A percentile compares a stretch with the other conserved stretches of the same genome.
Conservation (phyloP, 1,139 yeast genomes). For the Candida sanyaensis region DNA sequence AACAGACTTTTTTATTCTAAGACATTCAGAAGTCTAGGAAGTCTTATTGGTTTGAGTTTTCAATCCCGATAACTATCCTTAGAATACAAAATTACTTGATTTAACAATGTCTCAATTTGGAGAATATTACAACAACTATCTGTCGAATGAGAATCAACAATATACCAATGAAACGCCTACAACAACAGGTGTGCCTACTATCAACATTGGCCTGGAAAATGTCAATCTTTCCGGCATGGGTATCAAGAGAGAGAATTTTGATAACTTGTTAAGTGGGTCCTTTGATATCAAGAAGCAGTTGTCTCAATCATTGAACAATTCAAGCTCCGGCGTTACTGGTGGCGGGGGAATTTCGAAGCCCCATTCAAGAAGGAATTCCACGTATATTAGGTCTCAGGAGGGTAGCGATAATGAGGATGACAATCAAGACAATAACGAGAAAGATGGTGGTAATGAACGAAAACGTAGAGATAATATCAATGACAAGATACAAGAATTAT, state of each 20-base stretch:
- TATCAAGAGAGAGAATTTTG: constrained; percentile 31
- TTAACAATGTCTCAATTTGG: constrained; percentile 8
- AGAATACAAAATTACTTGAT: not conserved
- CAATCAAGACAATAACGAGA: constrained; percentile 34
- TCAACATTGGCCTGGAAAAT: not conserved
- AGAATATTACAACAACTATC: constrained; percentile 1
- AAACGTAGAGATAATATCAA: constrained; percentile 87
- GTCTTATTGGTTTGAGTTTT: too few species aligned
- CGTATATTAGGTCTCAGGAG: constrained; percentile 29
- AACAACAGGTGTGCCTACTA: not conserved
- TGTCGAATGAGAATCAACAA: not conserved
- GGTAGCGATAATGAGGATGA: constrained; percentile 34
- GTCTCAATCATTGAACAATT: constrained; percentile 34
- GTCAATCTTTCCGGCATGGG: constrained; percentile 25
- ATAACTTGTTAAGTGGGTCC: constrained; percentile 31
- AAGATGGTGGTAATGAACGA: constrained; percentile 52
- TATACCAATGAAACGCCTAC: not conserved
- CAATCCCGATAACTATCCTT: too few species aligned
- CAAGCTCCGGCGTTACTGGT: not conserved
- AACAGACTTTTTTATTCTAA: too few species aligned
- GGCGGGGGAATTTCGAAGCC: constrained; percentile 44
- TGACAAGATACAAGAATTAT: constrained; percentile 82
- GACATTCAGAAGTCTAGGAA: too few species aligned
- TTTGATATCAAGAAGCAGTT: constrained; percentile 43
- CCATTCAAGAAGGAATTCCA: constrained; percentile 40